Evolutionary conservation across 2,329 filamentous ascomycete genomes (phyloP), one percentile per base, ranked within the genome.

Genomic region (Aspergillus ochraceus): DNA sequence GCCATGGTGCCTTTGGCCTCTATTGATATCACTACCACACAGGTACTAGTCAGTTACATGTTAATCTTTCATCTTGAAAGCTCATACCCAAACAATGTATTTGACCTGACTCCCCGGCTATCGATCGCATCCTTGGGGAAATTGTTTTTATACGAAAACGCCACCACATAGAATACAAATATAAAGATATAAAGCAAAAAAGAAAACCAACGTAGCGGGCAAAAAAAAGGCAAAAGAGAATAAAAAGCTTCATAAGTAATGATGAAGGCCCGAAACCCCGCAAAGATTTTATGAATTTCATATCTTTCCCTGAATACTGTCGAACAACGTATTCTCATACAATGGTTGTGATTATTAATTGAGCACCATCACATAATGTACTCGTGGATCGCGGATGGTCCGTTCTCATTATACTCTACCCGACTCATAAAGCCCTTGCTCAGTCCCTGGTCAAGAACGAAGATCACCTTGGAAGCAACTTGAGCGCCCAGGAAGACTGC

Each of bases 401-500:
- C 87, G 56, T 84, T 79, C 62, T 89, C 86, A 70, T 89, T 90
- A 73, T 89, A 89, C 69, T 89, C 86, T 26, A 83, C 83, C 56
- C 89, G 80, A 5, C 83, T 88, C 79, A 91, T 84, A 73, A 88
- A 91, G 0, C 87, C 88, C 74, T 90, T 90, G 66, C 79, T 86
- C 51, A 83, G 74, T 5, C 87, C 87, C 66, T 87, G 85, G 69
- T 91, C 88, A 3, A 87, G 80, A 10, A 90, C 84, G 72, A 90
- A 91, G 52, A 90, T 77, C 22, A 90, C 86, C 75, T 89, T 90
- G 2, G 90, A 92, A 1, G 90, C 91, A 32, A 97, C 90, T 76
- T 96, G 91, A 2, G 91, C 90, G 11, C 93, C 93, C 6, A 97
- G 80, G 77, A 97, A 97, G 71, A 88, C 86, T 52, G 90, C 87